These are phyloP conservation scores for Herpetospermum pedunculosum DNA, from an alignment of 306 rosid species.

Conservation along the genomic window DNA sequence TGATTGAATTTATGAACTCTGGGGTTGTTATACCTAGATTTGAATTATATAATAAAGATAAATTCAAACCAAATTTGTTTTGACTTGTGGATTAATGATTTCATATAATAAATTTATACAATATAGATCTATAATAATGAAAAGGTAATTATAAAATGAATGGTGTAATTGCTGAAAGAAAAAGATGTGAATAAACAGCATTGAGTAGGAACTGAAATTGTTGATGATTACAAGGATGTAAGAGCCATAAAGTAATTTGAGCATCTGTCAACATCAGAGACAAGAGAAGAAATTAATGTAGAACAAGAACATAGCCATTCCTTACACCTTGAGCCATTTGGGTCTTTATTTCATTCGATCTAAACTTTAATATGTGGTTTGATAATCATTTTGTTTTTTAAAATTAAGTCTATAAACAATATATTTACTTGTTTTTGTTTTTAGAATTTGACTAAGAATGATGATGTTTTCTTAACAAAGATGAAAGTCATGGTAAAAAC, in stretches of 20 bases:
- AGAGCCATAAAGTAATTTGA: not conserved
- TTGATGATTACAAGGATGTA: conserved; percentile 4
- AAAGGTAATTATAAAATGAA: too few species aligned
- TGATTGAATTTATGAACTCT: not conserved
- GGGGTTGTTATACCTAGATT: not conserved
- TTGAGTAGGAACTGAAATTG: not conserved
- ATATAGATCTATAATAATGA: too few species aligned
- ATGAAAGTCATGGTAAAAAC: too few species aligned
- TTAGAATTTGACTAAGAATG: too few species aligned
- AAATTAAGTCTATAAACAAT: too few species aligned
- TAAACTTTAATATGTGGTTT: too few species aligned
- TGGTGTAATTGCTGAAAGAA: not conserved
- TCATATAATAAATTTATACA: too few species aligned
- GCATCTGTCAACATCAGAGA: conserved; percentile 2
- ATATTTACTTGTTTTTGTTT: too few species aligned
- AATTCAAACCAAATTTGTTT: not conserved
- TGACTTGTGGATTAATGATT: not conserved
- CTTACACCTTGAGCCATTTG: too few species aligned
- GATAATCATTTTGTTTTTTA: too few species aligned
- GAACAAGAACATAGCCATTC: not conserved
- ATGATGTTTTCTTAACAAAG: too few species aligned
- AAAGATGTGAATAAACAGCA: not conserved
- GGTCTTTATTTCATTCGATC: too few species aligned
- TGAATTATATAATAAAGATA: not conserved
- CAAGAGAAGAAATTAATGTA: not conserved